phyloP scores from a whole-genome alignment of 2,329 filamentous ascomycete species.

The Scorias spongiosa region DNA sequence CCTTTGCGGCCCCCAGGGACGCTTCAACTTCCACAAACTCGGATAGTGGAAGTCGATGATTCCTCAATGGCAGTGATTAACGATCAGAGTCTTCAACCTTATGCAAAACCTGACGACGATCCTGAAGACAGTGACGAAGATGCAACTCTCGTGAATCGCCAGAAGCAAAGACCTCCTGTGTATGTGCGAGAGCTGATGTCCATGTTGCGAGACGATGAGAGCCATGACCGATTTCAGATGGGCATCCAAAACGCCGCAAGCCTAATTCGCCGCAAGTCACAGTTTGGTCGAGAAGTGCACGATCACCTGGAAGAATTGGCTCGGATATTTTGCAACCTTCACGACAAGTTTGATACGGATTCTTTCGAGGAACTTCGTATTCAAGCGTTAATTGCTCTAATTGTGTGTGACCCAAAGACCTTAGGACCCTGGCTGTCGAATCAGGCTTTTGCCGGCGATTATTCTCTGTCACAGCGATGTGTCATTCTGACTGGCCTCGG shows the following conservation, averaged over 20 bases:
- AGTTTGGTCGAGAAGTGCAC: slow-evolving; percentile 74
- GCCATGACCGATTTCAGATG: slow-evolving; percentile 70
- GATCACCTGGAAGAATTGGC: slow-evolving; percentile 75
- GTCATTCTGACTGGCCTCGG: slow-evolving; percentile 71
- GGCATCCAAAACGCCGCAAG: slow-evolving; percentile 61
- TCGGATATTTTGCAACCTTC: slow-evolving; percentile 58
- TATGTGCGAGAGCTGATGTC: slow-evolving; percentile 76
- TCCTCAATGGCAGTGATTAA: not conserved
- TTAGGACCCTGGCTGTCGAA: slow-evolving; percentile 76
- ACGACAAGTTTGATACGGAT: slow-evolving; percentile 72
- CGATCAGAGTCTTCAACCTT: slow-evolving; percentile 47
- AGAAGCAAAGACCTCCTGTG: slow-evolving; percentile 73
- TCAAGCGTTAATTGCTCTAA: slow-evolving; percentile 66
- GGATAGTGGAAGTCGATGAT: slow-evolving; percentile 16
- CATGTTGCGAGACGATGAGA: slow-evolving; percentile 66
- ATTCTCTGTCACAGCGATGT: slow-evolving; percentile 71
- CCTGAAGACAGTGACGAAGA: slow-evolving; percentile 88
- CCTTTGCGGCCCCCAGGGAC: slow-evolving; percentile 14
- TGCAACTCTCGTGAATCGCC: slow-evolving; percentile 66
- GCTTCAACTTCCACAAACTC: slow-evolving; percentile 14
- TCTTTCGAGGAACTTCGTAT: slow-evolving; percentile 61
- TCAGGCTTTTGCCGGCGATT: slow-evolving; percentile 82
- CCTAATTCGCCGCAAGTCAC: slow-evolving; percentile 75
- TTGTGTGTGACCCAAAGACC: slow-evolving; percentile 57
- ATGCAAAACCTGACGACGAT: slow-evolving; percentile 77